Base-by-base conservation (phyloP, 1,284 basidiomycete genomes). In the Naganishia cerealis region DNA sequence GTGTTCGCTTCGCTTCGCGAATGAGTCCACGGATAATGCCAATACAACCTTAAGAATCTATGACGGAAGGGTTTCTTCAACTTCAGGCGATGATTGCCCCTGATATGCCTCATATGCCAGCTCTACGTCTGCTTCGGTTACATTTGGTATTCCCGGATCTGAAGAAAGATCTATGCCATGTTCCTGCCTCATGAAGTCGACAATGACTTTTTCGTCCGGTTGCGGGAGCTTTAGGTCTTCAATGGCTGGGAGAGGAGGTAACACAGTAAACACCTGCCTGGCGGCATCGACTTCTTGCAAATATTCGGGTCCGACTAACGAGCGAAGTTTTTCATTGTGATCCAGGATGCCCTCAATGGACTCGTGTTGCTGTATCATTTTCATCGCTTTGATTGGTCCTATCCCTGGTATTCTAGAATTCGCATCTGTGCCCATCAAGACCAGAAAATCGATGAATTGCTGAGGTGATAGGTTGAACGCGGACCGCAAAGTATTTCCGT, bases 371-470 rank as follows among this genome's bases (percentile, higher is more conserved):
- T 84, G 82, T 59, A 95, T 89, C 69, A 90, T 86, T 70, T 85
- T 86, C 74, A 89, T 85, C 0, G 91, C 91, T 0, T 86, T 86
- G 0, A 80, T 77, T 0, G 91, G 91, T 0, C 92, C 92, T 3
- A 94, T 81, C 65, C 88, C 87, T 68, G 85, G 87, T 71, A 95
- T 89, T 1, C 92, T 86, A 54, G 87, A 85, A 0, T 90, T 88
- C 72, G 94, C 94, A 78, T 95, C 92, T 0, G 92, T 95, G 5
- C 92, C 92, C 15, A 92, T 84, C 2, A 95, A 83, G 53, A 95
- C 84, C 0, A 86, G 87, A 76, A 93, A 92, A 79, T 94, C 93
- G 73, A 93, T 79, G 77, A 86, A 94, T 62, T 84, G 76, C 0
- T 81, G 74, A 3, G 82, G 83, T 65, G 85, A 79, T 39, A 94